Evolutionary conservation across 2,329 filamentous ascomycete genomes (phyloP).

Genomic region (Penicillium sumatraense): DNA sequence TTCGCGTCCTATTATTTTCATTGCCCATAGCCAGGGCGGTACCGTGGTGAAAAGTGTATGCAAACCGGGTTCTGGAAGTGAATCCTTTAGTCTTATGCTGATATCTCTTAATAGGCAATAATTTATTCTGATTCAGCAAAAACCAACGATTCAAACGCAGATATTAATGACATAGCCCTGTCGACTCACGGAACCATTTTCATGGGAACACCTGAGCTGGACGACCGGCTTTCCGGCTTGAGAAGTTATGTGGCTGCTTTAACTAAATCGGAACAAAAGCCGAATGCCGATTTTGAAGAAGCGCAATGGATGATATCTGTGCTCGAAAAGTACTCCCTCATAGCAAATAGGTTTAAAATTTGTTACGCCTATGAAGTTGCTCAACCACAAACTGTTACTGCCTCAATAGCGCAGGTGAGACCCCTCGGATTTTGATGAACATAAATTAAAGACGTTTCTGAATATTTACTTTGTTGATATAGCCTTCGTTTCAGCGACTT

Average conservation of each 20-base stretch:
- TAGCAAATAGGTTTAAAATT: conserved; percentile 5
- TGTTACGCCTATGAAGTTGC: conserved; percentile 9
- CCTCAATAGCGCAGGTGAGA: conserved; percentile 8
- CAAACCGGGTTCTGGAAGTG: neutral
- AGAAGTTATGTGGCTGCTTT: conserved; percentile 32
- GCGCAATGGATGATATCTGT: conserved; percentile 13
- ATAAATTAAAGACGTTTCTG: too few species aligned
- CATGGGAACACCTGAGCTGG: conserved; percentile 44
- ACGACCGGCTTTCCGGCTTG: conserved; percentile 37
- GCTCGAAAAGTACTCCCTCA: conserved; percentile 9
- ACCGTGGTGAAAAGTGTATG: conserved; percentile 34
- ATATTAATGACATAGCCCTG: conserved; percentile 17
- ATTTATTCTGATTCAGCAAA: conserved; percentile 12
- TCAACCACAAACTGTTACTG: neutral
- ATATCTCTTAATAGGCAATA: conserved; percentile 12
- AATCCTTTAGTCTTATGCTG: conserved; percentile 13
- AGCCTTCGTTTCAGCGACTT: neutral
- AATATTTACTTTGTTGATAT: neutral
- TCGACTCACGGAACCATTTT: conserved; percentile 39
- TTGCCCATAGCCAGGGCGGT: conserved; percentile 36
- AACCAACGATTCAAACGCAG: neutral
- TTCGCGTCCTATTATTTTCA: conserved; percentile 34
- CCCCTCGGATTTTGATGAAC: too few species aligned
- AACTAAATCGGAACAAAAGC: conserved; percentile 32
- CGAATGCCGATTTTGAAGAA: conserved; percentile 15